Evolutionary conservation across 768 basidiomycete genomes (phyloP), one percentile per base, ranked within the genome.

Genomic region (Hygrophorus pudorinus): DNA sequence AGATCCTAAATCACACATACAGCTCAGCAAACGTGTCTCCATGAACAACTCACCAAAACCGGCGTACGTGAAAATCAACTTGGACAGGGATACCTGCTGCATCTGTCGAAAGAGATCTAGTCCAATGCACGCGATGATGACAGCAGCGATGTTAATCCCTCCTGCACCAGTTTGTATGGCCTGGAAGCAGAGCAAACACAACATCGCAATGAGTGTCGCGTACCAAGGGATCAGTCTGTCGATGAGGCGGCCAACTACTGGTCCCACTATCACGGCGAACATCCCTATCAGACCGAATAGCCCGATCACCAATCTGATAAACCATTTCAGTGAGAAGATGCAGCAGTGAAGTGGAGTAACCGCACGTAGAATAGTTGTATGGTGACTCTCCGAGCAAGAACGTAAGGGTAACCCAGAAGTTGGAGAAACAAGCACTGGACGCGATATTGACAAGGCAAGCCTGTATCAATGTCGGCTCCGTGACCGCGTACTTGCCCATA

Each of bases 221-320:
- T 81, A 78, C 87, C 87, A 93, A 0, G 83, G 81, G 0, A 85
- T 70, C 28, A 90, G 67, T 4, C 60, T 63, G 61, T 91, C 88
- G 44, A 91, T 72, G 10, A 75, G 51, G 35, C 71, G 72, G 0
- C 89, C 90, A 24, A 77, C 70, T 14, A 87, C 48, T 0, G 88
- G 88, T 0, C 81, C 82, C 44, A 76, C 60, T 6, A 78, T 63
- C 5, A 86, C 83, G 18, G 79, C 88, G 13, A 80, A 66, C 70
- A 75, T 75, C 31, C 40, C 86, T 13, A 86, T 66, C 11, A 89
- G 61, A 3, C 81, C 85, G 55, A 87, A 85, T 10, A 87, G 66
- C 2, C 85, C 85, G 45, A 85, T 86, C 12, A 65, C 66, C 27
- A 75, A 48, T 2, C 72, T 75, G 43, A 3, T 45, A 36, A 3